Base-by-base conservation (phyloP, 345 rosid species). In the Capsella bursapastoris region DNA sequence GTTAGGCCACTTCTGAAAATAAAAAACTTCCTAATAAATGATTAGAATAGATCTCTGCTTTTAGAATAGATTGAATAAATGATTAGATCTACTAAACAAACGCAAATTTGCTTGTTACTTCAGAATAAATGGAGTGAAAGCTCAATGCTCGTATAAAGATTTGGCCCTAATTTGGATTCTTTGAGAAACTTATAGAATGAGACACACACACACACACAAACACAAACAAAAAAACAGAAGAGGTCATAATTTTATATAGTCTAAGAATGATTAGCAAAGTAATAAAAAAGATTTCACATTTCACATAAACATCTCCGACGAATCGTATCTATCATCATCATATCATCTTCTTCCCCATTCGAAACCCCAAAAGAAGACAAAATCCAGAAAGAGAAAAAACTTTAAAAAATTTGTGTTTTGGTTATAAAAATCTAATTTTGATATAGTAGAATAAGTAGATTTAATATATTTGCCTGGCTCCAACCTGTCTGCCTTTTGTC, bases 1-100 rank as follows among this genome's bases (percentile, higher is more conserved):
- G 78, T 74, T 87, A 5, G 92, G 92, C 7, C 92, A 90, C 78
- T 80, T 75, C 76, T 89, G 72, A 77, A 37, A 37, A 70, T 25
- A 1, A 34, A 32, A 5, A 70, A 22, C 1, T 3, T 27, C 15
- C n/a, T 1, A 8, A 34, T n/a, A n/a, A n/a, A n/a, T n/a, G n/a
- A n/a, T n/a, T n/a, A n/a, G n/a, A n/a, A n/a, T n/a, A n/a, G n/a
- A n/a, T n/a, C 16, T 35, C 22, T 11, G 1, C 48, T 12, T 49
- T 35, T 66, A 18, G 7, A 49, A 49, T 40, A 27, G 53, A 8
- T 38, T 8, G 8, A 28, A 44, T 13, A 18, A 32, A 44, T n/a
- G 45, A 64, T 8, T 31, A 15, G 11, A 45, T 58, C 62, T 55
- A 59, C 65, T 61, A 32, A 60, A 15, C 37, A 34, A 47, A 8